These are phyloP conservation scores for Domatiomyces catenatus DNA, from an alignment of 2,329 filamentous ascomycete genomes.

Conservation along the genomic window DNA sequence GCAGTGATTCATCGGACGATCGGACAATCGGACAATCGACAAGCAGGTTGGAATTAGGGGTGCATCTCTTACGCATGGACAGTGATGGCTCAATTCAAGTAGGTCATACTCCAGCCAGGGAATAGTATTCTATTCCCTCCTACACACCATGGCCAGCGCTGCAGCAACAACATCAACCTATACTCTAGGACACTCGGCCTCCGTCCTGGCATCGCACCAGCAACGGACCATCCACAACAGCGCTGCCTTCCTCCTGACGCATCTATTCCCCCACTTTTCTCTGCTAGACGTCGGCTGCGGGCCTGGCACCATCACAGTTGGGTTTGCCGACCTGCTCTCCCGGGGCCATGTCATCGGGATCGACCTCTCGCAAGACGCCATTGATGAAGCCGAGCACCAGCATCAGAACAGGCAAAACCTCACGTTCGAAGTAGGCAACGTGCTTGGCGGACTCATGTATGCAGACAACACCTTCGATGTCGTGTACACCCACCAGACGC, in stretches of 20 bases:
- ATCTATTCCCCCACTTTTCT: slow-evolving; percentile 22
- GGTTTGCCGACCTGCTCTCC: slow-evolving; percentile 27
- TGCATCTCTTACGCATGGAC: no score
- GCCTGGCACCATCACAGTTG: slow-evolving; percentile 34
- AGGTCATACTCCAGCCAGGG: no score
- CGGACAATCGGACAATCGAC: no score
- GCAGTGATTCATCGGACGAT: no score
- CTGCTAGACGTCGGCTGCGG: slow-evolving; percentile 35
- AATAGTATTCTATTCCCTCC: neutral
- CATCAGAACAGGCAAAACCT: slow-evolving; percentile 13
- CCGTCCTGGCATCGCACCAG: slow-evolving; percentile 9
- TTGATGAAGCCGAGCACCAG: slow-evolving; percentile 19
- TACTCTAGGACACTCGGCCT: slow-evolving; percentile 8
- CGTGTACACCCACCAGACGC: slow-evolving; percentile 30
- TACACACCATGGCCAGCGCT: neutral
- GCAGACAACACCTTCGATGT: slow-evolving; percentile 29
- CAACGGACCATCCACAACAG: slow-evolving; percentile 21
- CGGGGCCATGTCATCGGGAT: slow-evolving; percentile 28
- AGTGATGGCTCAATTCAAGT: no score
- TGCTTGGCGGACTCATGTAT: slow-evolving; percentile 26
- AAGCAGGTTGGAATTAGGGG: no score
- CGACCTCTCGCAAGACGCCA: slow-evolving; percentile 23
- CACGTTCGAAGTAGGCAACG: slow-evolving; percentile 22
- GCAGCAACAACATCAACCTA: slow-evolving; percentile 3
- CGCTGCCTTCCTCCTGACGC: slow-evolving; percentile 25